Evolutionary conservation across 148 eudicot genomes (phyloP).

Genomic region (Salicornia ramosissima): DNA sequence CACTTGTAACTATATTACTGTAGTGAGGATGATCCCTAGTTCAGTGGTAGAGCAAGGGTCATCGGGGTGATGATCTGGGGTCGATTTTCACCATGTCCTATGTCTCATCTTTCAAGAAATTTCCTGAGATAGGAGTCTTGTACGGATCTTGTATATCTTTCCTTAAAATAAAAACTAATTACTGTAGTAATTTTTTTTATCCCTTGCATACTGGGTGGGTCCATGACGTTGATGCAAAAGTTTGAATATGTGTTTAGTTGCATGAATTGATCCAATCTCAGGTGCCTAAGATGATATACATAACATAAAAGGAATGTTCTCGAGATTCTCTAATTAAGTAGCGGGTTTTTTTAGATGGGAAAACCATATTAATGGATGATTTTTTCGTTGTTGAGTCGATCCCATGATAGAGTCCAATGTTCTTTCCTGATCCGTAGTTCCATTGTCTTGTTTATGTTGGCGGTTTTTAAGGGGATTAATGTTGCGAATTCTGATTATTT

Average conservation of each 20-base stretch:
- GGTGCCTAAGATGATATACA: neutral
- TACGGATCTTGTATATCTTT: no score
- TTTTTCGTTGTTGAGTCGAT: neutral
- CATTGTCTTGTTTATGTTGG: neutral
- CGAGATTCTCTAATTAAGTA: neutral
- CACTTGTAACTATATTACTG: neutral
- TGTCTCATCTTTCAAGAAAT: no score
- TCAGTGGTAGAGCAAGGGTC: no score
- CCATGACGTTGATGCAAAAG: neutral
- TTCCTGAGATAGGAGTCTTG: no score
- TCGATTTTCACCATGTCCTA: no score
- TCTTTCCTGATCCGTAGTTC: neutral
- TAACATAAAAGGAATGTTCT: neutral
- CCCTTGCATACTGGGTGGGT: neutral
- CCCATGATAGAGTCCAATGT: neutral
- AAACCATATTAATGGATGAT: neutral
- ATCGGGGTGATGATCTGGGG: no score
- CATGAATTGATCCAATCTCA: neutral
- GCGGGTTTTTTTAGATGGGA: no score
- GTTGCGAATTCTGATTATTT: slow-evolving; percentile 11
- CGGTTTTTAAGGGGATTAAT: neutral
- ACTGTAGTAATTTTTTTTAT: no score
- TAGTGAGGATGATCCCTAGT: no score
- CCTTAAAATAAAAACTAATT: no score
- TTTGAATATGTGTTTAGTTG: neutral